phyloP scores from a whole-genome alignment of 2,329 filamentous ascomycete species.

The Monilinia fructicola region DNA sequence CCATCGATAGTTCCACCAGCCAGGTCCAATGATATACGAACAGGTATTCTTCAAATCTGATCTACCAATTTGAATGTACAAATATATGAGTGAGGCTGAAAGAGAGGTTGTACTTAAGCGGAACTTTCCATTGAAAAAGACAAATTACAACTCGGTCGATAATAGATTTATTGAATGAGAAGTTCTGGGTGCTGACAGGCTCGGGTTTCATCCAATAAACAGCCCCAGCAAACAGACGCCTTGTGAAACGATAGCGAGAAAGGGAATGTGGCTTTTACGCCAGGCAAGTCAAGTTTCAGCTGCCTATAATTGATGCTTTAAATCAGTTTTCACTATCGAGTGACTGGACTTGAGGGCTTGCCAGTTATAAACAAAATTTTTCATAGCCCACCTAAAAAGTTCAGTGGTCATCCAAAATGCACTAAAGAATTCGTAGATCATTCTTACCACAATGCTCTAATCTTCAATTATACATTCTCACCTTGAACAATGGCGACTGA shows the following conservation, averaged over 20 bases:
- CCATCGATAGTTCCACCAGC: neutral
- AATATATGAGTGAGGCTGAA: neutral
- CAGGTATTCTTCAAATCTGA: too few relatives aligned
- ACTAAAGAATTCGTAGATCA: too few relatives aligned
- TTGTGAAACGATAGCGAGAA: neutral
- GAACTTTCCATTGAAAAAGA: neutral
- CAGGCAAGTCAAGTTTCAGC: neutral
- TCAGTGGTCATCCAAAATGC: too few relatives aligned
- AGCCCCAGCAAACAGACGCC: neutral
- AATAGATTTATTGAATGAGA: neutral
- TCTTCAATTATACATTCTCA: too few relatives aligned
- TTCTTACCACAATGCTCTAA: too few relatives aligned
- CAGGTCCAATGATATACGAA: neutral
- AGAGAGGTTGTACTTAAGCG: neutral
- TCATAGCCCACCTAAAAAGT: too few relatives aligned
- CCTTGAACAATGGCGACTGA: neutral
- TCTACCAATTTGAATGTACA: neutral
- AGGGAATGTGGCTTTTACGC: neutral
- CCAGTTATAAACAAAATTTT: neutral
- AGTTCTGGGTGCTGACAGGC: neutral
- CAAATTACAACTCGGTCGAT: neutral
- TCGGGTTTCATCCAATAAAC: constrained; percentile 4
- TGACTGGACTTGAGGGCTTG: neutral
- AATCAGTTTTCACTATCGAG: neutral
- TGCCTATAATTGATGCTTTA: constrained; percentile 1